Evolutionary conservation across 192 early-diverging fungal genomes (phyloP), one percentile per base, ranked within the genome.

Genomic region (Dimargaris xerosporica): DNA sequence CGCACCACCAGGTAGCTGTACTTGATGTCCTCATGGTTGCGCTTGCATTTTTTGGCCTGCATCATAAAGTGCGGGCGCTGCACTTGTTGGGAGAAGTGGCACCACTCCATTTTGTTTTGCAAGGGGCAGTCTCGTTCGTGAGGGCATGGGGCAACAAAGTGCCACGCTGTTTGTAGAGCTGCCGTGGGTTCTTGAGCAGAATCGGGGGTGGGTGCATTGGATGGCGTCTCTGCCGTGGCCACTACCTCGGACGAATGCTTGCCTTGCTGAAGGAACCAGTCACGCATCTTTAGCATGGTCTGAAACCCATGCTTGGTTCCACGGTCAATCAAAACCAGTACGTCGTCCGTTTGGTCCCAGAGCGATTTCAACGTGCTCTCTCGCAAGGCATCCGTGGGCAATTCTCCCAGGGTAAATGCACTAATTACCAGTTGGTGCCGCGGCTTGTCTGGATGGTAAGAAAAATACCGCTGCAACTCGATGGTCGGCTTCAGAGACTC

Each of bases 81-180:
- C 25, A 85, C 73, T 28, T 83, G 71, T 65, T 94, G 91, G 26
- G 87, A 89, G 64, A 89, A 91, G 58, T 91, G 86, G 43, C 88
- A 85, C 88, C 88, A 91, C 52, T 66, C 62, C 19, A 72, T 63
- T 0, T 78, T 79, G n/a, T 66, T 66, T 28, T 74, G 58, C 41
- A 91, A 66, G 0, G 91, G 91, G 54, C 90, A 91, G 0, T 74
- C 63, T 2, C 73, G 73, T 45, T 90, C 86, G 61, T 91, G 88
- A 6, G 88, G 82, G 62, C 88, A 85, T 67, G 91, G 91, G 39
- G 85, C 89, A 23, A 94, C 70, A n/a, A 89, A 85, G 68, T 91
- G 85, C 41, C 29, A 28, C 21, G n/a, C 56, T 13, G 31, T 28
- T 56, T 45, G 50, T 15, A 28, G 42, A 10, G 19, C n/a, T 12